Percentiles rank a stretch among this genome's conserved stretches.
Evolutionary conservation across 192 early-diverging fungal genomes (phyloP).

Genomic region (Pilaira anomala): DNA sequence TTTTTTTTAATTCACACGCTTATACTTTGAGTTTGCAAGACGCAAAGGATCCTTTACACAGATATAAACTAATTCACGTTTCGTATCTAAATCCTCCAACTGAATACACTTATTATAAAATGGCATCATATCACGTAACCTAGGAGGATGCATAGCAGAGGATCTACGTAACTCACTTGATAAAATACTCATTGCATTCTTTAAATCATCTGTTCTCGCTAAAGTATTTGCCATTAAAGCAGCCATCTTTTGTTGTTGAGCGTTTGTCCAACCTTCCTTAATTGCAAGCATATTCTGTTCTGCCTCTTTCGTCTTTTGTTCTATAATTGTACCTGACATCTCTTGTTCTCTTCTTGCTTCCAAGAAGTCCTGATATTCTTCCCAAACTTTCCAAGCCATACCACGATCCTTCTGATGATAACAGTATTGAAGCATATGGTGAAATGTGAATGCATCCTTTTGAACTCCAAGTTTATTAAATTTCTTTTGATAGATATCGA

Average conservation of each 20-base stretch:
- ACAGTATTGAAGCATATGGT: constrained; percentile 54
- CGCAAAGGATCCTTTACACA: constrained; percentile 33
- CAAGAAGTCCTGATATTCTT: constrained; percentile 63
- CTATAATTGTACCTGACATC: constrained; percentile 55
- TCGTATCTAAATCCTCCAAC: constrained; percentile 47
- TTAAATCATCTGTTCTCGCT: constrained; percentile 51
- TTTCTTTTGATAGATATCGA: constrained; percentile 45
- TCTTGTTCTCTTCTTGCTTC: constrained; percentile 48
- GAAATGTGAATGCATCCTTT: constrained; percentile 62
- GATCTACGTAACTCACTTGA: constrained; percentile 41
- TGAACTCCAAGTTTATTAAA: constrained; percentile 48
- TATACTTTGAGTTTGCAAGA: not conserved
- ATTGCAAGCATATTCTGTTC: constrained; percentile 26
- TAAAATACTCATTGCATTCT: constrained; percentile 47
- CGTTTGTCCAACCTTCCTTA: constrained; percentile 52
- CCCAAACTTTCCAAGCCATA: constrained; percentile 65
- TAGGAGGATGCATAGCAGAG: constrained; percentile 39
- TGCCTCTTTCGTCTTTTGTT: constrained; percentile 57
- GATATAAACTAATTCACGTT: constrained; percentile 44
- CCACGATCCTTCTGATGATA: constrained; percentile 57
- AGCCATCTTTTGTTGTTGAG: constrained; percentile 53
- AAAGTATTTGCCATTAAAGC: constrained; percentile 65
- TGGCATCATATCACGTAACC: constrained; percentile 44
- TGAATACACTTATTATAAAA: constrained; percentile 50
- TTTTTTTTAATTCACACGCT: constrained; percentile 7